A percentile compares a stretch with the other conserved stretches of the same genome.
Evolutionary conservation across 306 rosid species (phyloP).

Genomic region (Argentina anserina): DNA sequence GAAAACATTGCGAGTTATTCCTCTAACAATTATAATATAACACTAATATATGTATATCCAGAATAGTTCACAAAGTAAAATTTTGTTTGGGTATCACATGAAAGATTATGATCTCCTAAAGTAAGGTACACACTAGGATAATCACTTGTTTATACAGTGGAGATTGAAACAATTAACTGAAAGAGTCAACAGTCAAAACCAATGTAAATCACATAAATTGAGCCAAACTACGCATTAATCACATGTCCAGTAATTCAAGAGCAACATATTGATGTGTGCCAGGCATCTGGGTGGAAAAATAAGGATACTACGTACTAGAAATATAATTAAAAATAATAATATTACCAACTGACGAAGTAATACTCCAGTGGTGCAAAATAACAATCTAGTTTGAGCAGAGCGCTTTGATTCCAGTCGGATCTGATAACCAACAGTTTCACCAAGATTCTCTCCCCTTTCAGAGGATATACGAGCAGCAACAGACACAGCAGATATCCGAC

Average conservation of each 20-base stretch:
- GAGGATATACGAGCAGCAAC: constrained; percentile 89
- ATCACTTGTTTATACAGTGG: background rate
- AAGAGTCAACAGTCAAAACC: background rate
- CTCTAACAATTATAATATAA: background rate
- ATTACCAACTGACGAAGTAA: constrained; percentile 87
- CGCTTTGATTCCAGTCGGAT: constrained; percentile 89
- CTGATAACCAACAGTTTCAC: constrained; percentile 91
- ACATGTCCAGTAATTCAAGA: background rate
- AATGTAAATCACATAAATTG: background rate
- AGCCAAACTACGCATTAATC: background rate
- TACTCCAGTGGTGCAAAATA: constrained; percentile 97
- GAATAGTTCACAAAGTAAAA: background rate
- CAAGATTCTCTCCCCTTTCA: constrained; percentile 89
- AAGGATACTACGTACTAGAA: constrained; percentile 15
- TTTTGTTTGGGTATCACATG: background rate
- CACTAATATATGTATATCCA: background rate
- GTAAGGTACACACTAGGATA: background rate
- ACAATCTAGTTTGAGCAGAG: constrained; percentile 68
- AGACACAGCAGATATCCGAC: constrained; percentile 95
- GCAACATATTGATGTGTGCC: background rate
- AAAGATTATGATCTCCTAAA: background rate
- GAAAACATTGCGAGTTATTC: background rate
- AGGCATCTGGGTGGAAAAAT: constrained; percentile 3
- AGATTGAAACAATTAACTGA: background rate
- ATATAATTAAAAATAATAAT: constrained; percentile 17